phyloP scores from a whole-genome alignment of 2,329 filamentous ascomycete genomes.

The Elsinoe arachidis region DNA sequence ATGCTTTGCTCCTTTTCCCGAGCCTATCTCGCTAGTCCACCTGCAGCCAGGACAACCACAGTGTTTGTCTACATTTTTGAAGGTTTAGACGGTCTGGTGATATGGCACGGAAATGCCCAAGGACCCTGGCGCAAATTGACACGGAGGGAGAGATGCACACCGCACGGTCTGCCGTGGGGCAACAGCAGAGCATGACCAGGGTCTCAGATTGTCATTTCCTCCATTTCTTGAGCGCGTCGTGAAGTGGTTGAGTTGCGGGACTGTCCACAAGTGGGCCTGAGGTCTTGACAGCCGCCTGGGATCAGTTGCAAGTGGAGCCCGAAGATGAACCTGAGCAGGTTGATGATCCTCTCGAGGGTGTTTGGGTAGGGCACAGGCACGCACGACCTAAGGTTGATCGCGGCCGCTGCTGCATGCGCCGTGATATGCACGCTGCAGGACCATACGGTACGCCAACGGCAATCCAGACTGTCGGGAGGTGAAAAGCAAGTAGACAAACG shows the following conservation, averaged over 20 bases:
- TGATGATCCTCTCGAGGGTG: not conserved
- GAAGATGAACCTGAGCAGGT: conserved; percentile 9
- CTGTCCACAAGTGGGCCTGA: not conserved
- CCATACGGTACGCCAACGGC: not conserved
- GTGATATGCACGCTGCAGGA: conserved; percentile 2
- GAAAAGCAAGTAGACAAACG: not conserved
- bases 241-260: conserved; percentile 6
- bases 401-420: not conserved
- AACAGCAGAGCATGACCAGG: not conserved
- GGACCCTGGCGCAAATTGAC: not conserved
- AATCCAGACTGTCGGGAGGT: conserved; percentile 1
- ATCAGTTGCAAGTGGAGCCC: not conserved
- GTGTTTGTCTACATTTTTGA: not conserved
- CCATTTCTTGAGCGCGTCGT: not conserved
- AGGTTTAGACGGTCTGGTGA: not conserved
- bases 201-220: conserved; percentile 6
- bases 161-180: not conserved
- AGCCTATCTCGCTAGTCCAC: not conserved
- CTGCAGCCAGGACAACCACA: not conserved
- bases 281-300: not conserved
- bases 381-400: not conserved
- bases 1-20: not conserved
- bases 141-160: not conserved
- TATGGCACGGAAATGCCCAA: not conserved
- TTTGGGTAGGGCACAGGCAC: not conserved